Conservation (phyloP, 345 rosid species). For the Jatropha curcas region DNA sequence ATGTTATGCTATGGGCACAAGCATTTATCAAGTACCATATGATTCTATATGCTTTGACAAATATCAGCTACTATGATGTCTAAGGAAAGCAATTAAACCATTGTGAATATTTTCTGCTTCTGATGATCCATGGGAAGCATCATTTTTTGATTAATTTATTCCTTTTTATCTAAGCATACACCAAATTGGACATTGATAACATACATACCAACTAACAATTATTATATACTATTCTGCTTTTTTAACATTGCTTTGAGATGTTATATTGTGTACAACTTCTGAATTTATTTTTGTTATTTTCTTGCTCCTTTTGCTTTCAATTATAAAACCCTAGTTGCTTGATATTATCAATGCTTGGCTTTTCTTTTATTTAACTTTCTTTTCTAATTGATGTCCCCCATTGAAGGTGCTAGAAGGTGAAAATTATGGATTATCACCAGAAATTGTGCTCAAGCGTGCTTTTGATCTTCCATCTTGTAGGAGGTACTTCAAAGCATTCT, state of each 20-base stretch:
- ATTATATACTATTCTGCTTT: neutral
- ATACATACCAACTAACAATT: neutral
- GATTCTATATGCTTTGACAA: neutral
- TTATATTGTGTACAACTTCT: neutral
- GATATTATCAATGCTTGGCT: neutral
- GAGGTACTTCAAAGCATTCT: conserved; percentile 42
- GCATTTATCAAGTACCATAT: neutral
- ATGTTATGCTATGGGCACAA: neutral
- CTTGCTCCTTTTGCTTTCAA: neutral
- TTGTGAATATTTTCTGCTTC: neutral
- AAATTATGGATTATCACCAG: conserved; percentile 42
- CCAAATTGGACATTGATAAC: neutral
- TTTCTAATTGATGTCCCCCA: neutral
- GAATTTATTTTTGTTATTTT: neutral
- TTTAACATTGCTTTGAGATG: too few species aligned
- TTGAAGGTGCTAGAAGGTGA: conserved; percentile 44
- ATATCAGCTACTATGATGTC: neutral
- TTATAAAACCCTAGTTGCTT: neutral
- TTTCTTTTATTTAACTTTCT: neutral
- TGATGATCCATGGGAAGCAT: neutral
- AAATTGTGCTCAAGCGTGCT: conserved; percentile 52
- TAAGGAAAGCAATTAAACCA: neutral
- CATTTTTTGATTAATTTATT: neutral
- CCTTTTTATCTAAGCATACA: neutral
- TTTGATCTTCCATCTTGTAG: conserved; percentile 54